These are phyloP conservation scores for Sicyos edulis DNA, from an alignment of 306 rosid genomes.

Conservation along the genomic window DNA sequence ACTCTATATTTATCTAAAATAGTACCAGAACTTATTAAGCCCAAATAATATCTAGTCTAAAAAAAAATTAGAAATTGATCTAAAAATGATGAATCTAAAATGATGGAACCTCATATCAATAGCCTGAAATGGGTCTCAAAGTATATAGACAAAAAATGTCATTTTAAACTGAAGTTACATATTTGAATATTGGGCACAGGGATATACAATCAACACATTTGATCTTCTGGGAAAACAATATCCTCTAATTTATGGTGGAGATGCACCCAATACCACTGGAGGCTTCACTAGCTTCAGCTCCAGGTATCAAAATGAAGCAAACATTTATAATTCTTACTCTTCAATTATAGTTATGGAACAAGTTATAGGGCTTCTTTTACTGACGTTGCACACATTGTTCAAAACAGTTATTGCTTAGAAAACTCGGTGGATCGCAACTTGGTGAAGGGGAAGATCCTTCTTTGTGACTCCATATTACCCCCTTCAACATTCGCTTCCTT, in stretches of 20 bases:
- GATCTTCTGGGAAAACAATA: slow-evolving; percentile 25
- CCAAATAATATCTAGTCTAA: too few species aligned
- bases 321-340: not conserved
- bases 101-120: too few species aligned
- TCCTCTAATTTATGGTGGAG: slow-evolving; percentile 39
- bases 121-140: too few species aligned
- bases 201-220: slow-evolving; percentile 36
- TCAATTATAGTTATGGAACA: not conserved
- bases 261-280: slow-evolving; percentile 30
- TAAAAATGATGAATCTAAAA: too few species aligned
- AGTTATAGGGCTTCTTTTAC: not conserved
- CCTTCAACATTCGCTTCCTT: not conserved
- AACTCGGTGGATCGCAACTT: slow-evolving; percentile 23
- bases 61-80: too few species aligned
- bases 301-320: slow-evolving; percentile 24
- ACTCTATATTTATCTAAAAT: too few species aligned
- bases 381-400: not conserved
- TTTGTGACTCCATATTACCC: slow-evolving; percentile 21
- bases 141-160: too few species aligned
- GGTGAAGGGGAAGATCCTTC: slow-evolving; percentile 45
- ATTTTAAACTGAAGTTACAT: too few species aligned
- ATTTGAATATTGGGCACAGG: slow-evolving; percentile 29
- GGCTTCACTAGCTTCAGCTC: slow-evolving; percentile 4
- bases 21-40: too few species aligned
- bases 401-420: slow-evolving; percentile 5